Base-by-base conservation (phyloP, 306 rosid genomes). In the Myrica gale region DNA sequence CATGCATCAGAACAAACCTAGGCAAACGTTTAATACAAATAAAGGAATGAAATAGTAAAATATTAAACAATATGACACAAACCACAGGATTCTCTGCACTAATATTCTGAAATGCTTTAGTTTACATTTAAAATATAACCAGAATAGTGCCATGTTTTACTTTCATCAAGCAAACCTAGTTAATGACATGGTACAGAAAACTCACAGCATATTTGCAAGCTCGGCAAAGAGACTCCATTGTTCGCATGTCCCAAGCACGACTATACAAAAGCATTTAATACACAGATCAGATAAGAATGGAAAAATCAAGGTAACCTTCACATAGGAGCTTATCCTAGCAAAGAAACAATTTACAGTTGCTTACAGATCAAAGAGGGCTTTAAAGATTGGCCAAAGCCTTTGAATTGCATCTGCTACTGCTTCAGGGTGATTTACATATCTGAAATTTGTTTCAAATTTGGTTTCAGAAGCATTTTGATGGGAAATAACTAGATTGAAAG, bases 191-290 rank as follows among this genome's bases (percentile, higher is more conserved):
- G 71, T 76, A 55, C 68, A 78, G 81, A 73, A 62, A 82, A 92
- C 97, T 84, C 82, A 93, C 98, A 23, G 99, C 99, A 66, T 96
- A 92, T 96, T 96, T 96, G 87, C 99, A 96, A 54, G 99, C 97
- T 79, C 99, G 92, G 90, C 98, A 96, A 67, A 96, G 91, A 83
- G 98, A 96, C 85, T 96, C 99, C 99, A 96, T 96, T 69, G 99
- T 96, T 82, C 92, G 87, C 96, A 96, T 86, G 90, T 96, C 99
- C 99, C 99, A 96, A 78, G 99, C 99, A 76, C 99, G 98, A 69
- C 99, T 96, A 72, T 80, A 83, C 71, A 77, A 71, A 45, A 76
- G 37, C 76, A 79, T 71, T 68, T 62, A 55, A 53, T 69, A 78
- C 20, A 82, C 68, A 45, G 61, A 50, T 75, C 62, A 84, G 80